Evolutionary conservation across 176 grass and related monocot genomes (phyloP).

Genomic region (Themeda triandra): DNA sequence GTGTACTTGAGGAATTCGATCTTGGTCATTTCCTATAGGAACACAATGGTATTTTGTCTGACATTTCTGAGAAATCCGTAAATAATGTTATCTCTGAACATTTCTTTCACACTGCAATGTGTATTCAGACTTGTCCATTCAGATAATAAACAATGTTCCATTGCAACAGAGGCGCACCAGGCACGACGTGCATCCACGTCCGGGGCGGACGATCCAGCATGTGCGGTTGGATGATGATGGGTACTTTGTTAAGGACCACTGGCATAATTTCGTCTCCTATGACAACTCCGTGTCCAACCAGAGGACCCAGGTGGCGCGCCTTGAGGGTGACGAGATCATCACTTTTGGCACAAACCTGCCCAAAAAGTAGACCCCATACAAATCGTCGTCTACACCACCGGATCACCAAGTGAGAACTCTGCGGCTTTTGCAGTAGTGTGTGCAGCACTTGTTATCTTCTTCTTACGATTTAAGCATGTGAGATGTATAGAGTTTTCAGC

Average conservation of each 20-base stretch:
- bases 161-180: not conserved
- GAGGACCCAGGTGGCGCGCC: not conserved
- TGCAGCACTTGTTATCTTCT: not conserved
- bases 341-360: not conserved
- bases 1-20: not conserved
- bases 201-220: not conserved
- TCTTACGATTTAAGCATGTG: not conserved
- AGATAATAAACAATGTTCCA: not conserved
- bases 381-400: not conserved
- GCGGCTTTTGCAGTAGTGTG: not conserved
- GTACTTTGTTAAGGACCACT: not conserved
- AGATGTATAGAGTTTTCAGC: not conserved
- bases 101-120: not conserved
- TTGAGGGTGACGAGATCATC: not conserved
- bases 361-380: not conserved
- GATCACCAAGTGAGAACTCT: not conserved
- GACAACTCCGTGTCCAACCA: not conserved
- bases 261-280: not conserved
- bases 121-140: not conserved
- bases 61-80: not conserved
- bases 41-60: not conserved
- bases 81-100: not conserved
- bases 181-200: too few relatives aligned
- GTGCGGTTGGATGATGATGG: not conserved
- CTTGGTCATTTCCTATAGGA: not conserved